phyloP scores from a whole-genome alignment of 225 moss, liverwort and hornwort species.

The Takakia lepidozioides region DNA sequence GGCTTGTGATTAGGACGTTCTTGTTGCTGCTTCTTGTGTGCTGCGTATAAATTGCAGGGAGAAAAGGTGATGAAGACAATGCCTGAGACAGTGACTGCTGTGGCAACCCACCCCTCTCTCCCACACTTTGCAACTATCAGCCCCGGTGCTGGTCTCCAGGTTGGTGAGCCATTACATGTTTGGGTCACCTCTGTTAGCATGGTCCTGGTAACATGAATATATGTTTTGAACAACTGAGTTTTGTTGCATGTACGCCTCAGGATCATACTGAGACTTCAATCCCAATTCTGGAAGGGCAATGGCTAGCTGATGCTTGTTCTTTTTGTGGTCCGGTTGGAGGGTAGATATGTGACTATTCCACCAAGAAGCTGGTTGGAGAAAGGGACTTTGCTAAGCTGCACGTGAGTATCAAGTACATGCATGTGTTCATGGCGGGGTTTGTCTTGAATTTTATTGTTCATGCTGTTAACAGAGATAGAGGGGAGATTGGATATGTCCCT shows the following conservation, averaged over 20 bases:
- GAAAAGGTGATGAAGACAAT: constrained; percentile 36
- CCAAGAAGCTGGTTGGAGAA: neutral
- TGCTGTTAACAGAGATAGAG: too few species aligned
- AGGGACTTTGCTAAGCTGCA: neutral
- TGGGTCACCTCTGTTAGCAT: too few species aligned
- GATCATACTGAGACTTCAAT: too few species aligned
- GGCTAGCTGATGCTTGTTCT: too few species aligned
- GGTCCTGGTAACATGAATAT: neutral
- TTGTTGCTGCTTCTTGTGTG: too few species aligned
- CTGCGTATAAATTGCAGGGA: constrained; percentile 34
- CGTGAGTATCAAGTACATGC: neutral
- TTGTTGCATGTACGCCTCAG: neutral
- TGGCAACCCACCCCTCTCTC: constrained; percentile 36
- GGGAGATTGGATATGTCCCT: too few species aligned
- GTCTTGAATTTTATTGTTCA: too few species aligned
- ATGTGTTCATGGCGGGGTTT: too few species aligned
- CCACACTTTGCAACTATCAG: constrained; percentile 42
- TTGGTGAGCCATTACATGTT: too few species aligned
- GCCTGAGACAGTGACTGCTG: constrained; percentile 31
- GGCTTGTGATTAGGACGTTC: too few species aligned
- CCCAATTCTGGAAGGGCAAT: too few species aligned
- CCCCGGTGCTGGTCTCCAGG: constrained; percentile 20
- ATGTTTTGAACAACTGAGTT: neutral
- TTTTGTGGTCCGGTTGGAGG: too few species aligned
- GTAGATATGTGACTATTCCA: neutral